Conservation (phyloP, 1,139 yeast genomes). For the Oligophagozyma castellii region DNA sequence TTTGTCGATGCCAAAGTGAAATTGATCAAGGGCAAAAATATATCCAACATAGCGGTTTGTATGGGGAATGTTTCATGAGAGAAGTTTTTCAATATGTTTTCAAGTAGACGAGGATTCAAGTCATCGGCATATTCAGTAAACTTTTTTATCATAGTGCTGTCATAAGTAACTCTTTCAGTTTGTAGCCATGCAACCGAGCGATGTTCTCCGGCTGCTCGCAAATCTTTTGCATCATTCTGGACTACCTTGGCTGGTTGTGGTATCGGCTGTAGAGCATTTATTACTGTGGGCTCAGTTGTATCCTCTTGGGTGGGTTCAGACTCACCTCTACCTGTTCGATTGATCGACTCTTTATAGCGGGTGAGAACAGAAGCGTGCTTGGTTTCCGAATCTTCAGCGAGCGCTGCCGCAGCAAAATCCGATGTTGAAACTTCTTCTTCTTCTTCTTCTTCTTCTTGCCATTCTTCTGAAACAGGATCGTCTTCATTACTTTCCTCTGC, state of each 20-base stretch:
- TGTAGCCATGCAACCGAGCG: slow-evolving; percentile 22
- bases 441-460: slow-evolving; percentile 62
- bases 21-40: slow-evolving; percentile 16
- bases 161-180: slow-evolving; percentile 24
- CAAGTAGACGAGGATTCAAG: slow-evolving; percentile 12
- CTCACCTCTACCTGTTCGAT: no score
- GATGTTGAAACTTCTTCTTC: no score
- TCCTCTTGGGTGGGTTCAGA: no score
- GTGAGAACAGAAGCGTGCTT: no score
- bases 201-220: slow-evolving; percentile 1
- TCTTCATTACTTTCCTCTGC: slow-evolving; percentile 16
- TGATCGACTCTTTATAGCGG: no score
- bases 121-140: slow-evolving; percentile 12
- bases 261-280: no score
- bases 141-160: slow-evolving; percentile 15
- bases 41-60: slow-evolving; percentile 20
- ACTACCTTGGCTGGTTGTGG: slow-evolving; percentile 50
- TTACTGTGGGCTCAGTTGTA: no score
- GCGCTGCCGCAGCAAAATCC: no score
- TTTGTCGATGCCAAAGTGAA: slow-evolving; percentile 14
- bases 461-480: slow-evolving; percentile 30
- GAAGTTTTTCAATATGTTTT: slow-evolving; percentile 16
- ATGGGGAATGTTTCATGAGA: slow-evolving; percentile 22
- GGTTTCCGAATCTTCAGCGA: no score
- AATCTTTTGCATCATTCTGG: no score